phyloP scores from a whole-genome alignment of 108 stramenopile species.

The Bacterosira constricta region DNA sequence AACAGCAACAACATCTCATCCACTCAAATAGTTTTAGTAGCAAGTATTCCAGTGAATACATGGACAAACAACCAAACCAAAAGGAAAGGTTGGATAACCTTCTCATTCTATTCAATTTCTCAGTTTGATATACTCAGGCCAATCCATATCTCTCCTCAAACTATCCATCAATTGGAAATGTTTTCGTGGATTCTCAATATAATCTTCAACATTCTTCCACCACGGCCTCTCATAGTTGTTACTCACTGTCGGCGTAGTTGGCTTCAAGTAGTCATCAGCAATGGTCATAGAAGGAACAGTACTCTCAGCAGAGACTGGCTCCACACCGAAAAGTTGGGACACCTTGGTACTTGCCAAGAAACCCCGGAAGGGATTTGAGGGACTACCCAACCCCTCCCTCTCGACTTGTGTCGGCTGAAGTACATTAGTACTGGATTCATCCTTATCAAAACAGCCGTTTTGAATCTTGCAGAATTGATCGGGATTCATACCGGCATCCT shows the following conservation, averaged over 20 bases:
- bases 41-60: background rate
- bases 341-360: slow-evolving; percentile 86
- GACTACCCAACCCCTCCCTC: slow-evolving; percentile 51
- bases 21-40: background rate
- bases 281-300: slow-evolving; percentile 41
- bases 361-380: slow-evolving; percentile 75
- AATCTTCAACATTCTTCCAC: slow-evolving; percentile 91
- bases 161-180: slow-evolving; percentile 84
- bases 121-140: slow-evolving; percentile 73
- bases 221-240: slow-evolving; percentile 55
- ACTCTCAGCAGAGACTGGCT: slow-evolving; percentile 85
- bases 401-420: slow-evolving; percentile 4
- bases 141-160: slow-evolving; percentile 74
- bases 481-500: slow-evolving; percentile 90
- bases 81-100: background rate
- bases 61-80: too few relatives aligned
- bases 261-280: slow-evolving; percentile 28
- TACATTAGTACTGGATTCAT: slow-evolving; percentile 4
- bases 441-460: slow-evolving; percentile 84
- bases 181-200: slow-evolving; percentile 84
- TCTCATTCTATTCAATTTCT: slow-evolving; percentile 11
- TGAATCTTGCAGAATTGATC: slow-evolving; percentile 91
- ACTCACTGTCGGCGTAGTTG: background rate
- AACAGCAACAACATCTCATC: too few relatives aligned
- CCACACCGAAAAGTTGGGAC: slow-evolving; percentile 85